Conservation (phyloP, 306 rosid genomes). For the Prunus campanulata region DNA sequence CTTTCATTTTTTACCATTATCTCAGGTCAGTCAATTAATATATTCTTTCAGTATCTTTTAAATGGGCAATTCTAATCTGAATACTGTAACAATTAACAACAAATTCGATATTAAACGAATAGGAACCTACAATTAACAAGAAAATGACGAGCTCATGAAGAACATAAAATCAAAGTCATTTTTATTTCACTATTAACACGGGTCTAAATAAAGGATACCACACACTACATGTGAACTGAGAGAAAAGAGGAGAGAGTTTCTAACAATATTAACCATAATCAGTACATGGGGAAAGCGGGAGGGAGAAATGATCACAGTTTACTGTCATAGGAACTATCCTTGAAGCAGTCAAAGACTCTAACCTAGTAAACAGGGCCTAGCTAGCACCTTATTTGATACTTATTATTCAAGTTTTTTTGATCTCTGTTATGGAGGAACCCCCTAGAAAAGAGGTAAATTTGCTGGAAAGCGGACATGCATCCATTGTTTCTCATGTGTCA, state of each 20-base stretch:
- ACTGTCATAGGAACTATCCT: not conserved
- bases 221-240: not conserved
- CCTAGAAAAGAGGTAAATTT: conserved; percentile 67
- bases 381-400: not conserved
- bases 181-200: not conserved
- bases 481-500: conserved; percentile 75
- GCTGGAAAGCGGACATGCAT: conserved; percentile 87
- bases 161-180: not conserved
- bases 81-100: too few species aligned
- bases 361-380: conserved; percentile 31
- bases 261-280: too few species aligned
- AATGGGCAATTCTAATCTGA: too few species aligned
- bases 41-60: too few species aligned
- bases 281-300: too few species aligned
- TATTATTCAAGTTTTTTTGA: not conserved
- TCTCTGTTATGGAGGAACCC: not conserved
- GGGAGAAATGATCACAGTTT: not conserved
- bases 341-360: not conserved
- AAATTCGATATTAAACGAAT: too few species aligned
- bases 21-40: too few species aligned
- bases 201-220: not conserved
- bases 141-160: too few species aligned
- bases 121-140: too few species aligned
- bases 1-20: too few species aligned
- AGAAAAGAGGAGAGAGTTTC: not conserved